phyloP scores from a whole-genome alignment of 495 filamentous ascomycete genomes.

The Podospora pseudocomata region DNA sequence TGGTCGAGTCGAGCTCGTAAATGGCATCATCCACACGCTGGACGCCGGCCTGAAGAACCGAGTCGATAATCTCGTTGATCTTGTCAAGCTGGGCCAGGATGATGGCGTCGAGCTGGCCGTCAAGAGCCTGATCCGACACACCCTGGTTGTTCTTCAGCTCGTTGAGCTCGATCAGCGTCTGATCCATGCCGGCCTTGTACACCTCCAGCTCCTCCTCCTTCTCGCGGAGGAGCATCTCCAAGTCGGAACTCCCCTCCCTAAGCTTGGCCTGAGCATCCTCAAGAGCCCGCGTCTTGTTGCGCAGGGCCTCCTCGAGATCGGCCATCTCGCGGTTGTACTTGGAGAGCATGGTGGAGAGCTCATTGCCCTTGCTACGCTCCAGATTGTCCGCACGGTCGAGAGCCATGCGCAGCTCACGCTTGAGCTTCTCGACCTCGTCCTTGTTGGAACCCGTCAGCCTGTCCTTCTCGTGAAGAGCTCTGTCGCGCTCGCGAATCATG shows the following conservation, averaged over 20 bases:
- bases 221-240: slow-evolving; percentile 76
- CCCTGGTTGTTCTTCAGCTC: slow-evolving; percentile 68
- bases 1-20: slow-evolving; percentile 93
- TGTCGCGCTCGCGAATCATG: slow-evolving; percentile 96
- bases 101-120: slow-evolving; percentile 85
- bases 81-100: slow-evolving; percentile 81
- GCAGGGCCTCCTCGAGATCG: slow-evolving; percentile 86
- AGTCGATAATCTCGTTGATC: slow-evolving; percentile 97
- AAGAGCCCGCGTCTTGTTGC: slow-evolving; percentile 81
- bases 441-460: slow-evolving; percentile 77
- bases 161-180: slow-evolving; percentile 85
- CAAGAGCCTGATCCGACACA: slow-evolving; percentile 75
- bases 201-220: slow-evolving; percentile 98
- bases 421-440: slow-evolving; percentile 92
- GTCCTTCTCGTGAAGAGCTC: slow-evolving; percentile 91
- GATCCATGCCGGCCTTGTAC: slow-evolving; percentile 94
- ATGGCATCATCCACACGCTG: slow-evolving; percentile 93
- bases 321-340: slow-evolving; percentile 97
- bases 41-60: slow-evolving; percentile 88
- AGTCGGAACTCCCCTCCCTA: slow-evolving; percentile 76
- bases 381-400: slow-evolving; percentile 89
- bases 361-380: slow-evolving; percentile 86
- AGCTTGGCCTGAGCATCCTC: slow-evolving; percentile 78
- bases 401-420: slow-evolving; percentile 92
- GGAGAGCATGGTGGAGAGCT: slow-evolving; percentile 87